These are phyloP conservation scores for Populus trichocarpa DNA, from an alignment of 441 rosid genomes.

Conservation along the genomic window DNA sequence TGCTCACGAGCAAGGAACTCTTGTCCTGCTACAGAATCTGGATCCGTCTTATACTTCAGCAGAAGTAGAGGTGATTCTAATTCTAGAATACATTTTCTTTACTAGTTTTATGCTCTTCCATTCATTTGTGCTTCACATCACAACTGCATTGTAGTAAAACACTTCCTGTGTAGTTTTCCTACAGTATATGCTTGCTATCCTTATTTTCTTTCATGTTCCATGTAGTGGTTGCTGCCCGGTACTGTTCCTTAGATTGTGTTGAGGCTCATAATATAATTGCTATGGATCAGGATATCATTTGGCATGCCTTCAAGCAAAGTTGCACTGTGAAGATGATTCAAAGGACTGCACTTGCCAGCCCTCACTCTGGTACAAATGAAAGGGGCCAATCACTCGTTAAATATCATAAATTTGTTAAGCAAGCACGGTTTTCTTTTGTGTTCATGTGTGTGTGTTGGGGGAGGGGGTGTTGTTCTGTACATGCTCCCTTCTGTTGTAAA, in stretches of 20 bases:
- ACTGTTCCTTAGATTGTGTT: slow-evolving; percentile 1
- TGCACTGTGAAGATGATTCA: slow-evolving; percentile 71
- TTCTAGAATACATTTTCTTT: neutral
- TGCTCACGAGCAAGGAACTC: slow-evolving; percentile 47
- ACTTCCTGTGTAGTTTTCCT: neutral
- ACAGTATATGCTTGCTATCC: neutral
- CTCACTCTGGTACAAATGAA: slow-evolving; percentile 48
- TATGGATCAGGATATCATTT: slow-evolving; percentile 57
- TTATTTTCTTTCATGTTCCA: slow-evolving; percentile 11
- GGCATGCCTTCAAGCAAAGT: slow-evolving; percentile 53
- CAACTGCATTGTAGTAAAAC: neutral
- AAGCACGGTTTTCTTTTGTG: neutral
- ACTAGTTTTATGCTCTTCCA: neutral
- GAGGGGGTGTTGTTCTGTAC: neutral
- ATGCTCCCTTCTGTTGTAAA: neutral
- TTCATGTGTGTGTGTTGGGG: neutral
- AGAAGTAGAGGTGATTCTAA: slow-evolving; percentile 63
- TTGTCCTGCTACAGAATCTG: slow-evolving; percentile 73
- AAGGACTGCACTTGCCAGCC: slow-evolving; percentile 42
- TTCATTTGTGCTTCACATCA: neutral
- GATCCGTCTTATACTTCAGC: slow-evolving; percentile 61
- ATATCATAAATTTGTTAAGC: neutral
- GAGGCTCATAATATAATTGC: neutral
- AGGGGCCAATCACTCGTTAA: neutral
- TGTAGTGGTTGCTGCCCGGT: neutral